Evolutionary conservation across 2,329 filamentous ascomycete species (phyloP).

Genomic region (Ceratocystis smalleyi): DNA sequence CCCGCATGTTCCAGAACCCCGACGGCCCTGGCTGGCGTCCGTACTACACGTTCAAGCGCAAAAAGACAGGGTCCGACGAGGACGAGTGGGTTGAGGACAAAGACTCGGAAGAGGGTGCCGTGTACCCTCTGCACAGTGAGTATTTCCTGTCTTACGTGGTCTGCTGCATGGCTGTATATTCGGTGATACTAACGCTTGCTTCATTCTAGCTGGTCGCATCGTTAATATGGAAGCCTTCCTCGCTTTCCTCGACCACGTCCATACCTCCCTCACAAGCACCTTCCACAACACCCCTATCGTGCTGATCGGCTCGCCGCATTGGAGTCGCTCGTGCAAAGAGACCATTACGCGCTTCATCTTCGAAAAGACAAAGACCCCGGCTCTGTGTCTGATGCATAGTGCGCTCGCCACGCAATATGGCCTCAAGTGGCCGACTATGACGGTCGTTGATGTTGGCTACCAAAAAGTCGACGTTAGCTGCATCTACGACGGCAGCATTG

Average conservation of each 20-base stretch:
- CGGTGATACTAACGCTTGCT: not conserved
- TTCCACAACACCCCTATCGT: slow-evolving; percentile 95
- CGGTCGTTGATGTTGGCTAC: slow-evolving; percentile 79
- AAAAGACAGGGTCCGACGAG: slow-evolving; percentile 41
- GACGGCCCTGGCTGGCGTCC: slow-evolving; percentile 63
- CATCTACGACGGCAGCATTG: slow-evolving; percentile 64
- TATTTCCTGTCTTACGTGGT: not conserved
- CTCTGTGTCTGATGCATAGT: slow-evolving; percentile 78
- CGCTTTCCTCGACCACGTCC: slow-evolving; percentile 80
- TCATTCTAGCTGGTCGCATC: slow-evolving; percentile 52
- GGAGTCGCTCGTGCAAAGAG: slow-evolving; percentile 79
- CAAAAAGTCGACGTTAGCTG: slow-evolving; percentile 89
- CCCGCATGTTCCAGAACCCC: slow-evolving; percentile 83
- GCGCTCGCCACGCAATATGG: slow-evolving; percentile 79
- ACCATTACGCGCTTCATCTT: slow-evolving; percentile 86
- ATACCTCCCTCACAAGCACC: slow-evolving; percentile 73
- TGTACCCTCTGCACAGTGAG: slow-evolving; percentile 62
- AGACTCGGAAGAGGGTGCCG: slow-evolving; percentile 71
- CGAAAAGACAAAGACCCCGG: slow-evolving; percentile 90
- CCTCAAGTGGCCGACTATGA: slow-evolving; percentile 57
- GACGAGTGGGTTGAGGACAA: slow-evolving; percentile 74
- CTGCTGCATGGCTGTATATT: too few species aligned
- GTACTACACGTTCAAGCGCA: slow-evolving; percentile 57
- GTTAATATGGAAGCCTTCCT: slow-evolving; percentile 87
- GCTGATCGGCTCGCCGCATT: slow-evolving; percentile 75